Base-by-base conservation (phyloP, 202 grass and related monocot genomes). In the Carex sylvatica region DNA sequence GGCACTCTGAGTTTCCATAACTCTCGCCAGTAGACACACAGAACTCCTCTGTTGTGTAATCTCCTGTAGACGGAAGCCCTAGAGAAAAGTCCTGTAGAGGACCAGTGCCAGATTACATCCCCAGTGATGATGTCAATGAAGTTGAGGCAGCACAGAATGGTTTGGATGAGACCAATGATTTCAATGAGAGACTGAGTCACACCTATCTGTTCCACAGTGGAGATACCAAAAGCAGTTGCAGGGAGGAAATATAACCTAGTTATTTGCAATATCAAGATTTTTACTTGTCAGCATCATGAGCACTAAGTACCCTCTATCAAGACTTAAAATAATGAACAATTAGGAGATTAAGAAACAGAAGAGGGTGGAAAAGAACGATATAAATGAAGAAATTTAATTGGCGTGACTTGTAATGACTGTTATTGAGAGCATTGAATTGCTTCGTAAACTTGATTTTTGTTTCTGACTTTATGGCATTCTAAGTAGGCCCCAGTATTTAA, bases 401-500 rank as follows among this genome's bases (percentile, higher is more conserved):
- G 9, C 16, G 5, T 31, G 5, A 33, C 23, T 55, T 75, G 13
- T 20, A 33, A 5, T 8, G 22, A 74, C n/a, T 26, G 12, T 15
- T 54, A 51, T 8, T 54, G 23, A 16, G 72, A 73, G 11, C 11
- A 51, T 19, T 6, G 1, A 35, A 55, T 75, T 75, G 72, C 13
- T 56, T 4, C 2, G 24, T 56, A 53, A 16, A 19, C 59, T 76
- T 4, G 36, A 1, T 28, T 49, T 13, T 77, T 28, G n/a, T 69
- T 67, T 44, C 53, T 61, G 24, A 74, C 20, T 60, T 55, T 42
- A 59, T 65, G 24, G 79, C 20, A 69, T 63, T 14, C 51, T 10
- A 65, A 18, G 58, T 85, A 98, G 95, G 89, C 92, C 61, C 91
- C 92, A 30, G 59, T 87, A 78, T 73, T 86, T 75, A 95, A 28